Percentiles rank a stretch among this genome's conserved stretches.
Conservation (phyloP, 176 grass and related monocot species). For the Sorghum bicolor region Sorghum_bicolor_NCBIv3 NC_012875.2:51386001-51386500, state of each 20-base stretch:
- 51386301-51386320: slow-evolving; percentile 88
- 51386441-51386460: slow-evolving; percentile 7
- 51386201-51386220: background rate
- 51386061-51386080: background rate
- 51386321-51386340: slow-evolving; percentile 99
- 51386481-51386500: background rate
- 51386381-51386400: slow-evolving; percentile 63
- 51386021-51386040: background rate
- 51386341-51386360: slow-evolving; percentile 96
- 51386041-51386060: background rate
- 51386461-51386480: background rate
- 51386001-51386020: background rate
- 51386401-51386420: slow-evolving; percentile 75
- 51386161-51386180: background rate
- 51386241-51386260: background rate
- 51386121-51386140: background rate
- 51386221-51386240: background rate
- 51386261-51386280: background rate
- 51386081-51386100: background rate
- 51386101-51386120: background rate
- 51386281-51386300: slow-evolving; percentile 47
- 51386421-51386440: slow-evolving; percentile 84
- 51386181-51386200: background rate
- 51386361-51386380: slow-evolving; percentile 97
- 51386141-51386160: background rate